phyloP scores from a whole-genome alignment of 23 red algal species.

The Gracilaria domingensis region DNA sequence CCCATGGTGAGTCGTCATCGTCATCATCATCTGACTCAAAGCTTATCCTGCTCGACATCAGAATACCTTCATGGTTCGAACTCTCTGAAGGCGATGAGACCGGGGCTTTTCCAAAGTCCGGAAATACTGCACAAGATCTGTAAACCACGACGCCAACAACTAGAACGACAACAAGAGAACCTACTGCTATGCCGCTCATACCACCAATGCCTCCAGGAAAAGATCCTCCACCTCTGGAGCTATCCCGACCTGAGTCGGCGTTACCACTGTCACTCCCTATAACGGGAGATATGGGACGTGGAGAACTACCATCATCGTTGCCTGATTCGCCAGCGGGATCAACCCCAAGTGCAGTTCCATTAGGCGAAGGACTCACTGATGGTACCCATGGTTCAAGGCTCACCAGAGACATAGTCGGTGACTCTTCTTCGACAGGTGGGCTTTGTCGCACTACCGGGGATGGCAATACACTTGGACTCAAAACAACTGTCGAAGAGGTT shows the following conservation, averaged over 20 bases:
- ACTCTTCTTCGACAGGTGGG: background rate
- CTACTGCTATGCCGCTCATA: constrained; percentile 61
- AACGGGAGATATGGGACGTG: background rate
- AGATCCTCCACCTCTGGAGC: background rate
- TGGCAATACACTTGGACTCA: constrained; percentile 2
- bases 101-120: background rate
- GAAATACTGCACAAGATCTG: constrained; percentile 58
- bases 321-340: background rate
- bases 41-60: background rate
- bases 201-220: constrained; percentile 58
- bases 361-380: background rate
- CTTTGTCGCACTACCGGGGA: background rate
- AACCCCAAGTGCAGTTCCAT: background rate
- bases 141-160: constrained; percentile 55
- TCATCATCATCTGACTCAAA: background rate
- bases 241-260: background rate
- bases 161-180: constrained; percentile 25
- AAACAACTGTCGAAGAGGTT: background rate
- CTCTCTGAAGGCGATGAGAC: constrained; percentile 30
- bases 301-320: background rate
- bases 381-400: background rate
- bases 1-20: constrained; percentile 61
- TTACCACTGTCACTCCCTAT: background rate
- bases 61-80: constrained; percentile 21
- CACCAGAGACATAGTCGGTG: background rate